These are phyloP conservation scores for Marasmius oreades DNA, from an alignment of 1,284 basidiomycete species.

Conservation along the genomic window DNA sequence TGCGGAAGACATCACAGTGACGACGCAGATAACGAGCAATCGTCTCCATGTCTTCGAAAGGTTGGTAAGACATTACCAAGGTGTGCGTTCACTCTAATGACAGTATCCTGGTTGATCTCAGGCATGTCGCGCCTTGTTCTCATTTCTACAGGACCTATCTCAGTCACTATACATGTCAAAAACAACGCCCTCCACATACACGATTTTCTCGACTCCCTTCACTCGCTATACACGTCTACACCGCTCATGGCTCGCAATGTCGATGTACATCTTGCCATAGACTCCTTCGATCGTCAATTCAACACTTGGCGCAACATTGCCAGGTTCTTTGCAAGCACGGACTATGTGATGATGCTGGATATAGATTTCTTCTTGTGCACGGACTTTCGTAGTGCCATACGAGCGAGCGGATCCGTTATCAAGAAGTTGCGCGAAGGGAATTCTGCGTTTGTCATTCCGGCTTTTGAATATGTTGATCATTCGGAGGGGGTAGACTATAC, in stretches of 20 bases:
- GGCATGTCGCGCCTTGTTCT: background rate
- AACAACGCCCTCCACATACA: conserved; percentile 39
- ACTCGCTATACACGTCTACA: conserved; percentile 61
- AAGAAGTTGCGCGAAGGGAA: conserved; percentile 44
- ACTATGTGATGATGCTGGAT: conserved; percentile 85
- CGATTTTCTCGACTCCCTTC: conserved; percentile 54
- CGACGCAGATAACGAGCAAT: conserved; percentile 79
- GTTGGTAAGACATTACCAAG: conserved; percentile 70
- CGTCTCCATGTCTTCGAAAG: conserved; percentile 69
- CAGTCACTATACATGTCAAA: conserved; percentile 73
- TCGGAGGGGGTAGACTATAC: conserved; percentile 54
- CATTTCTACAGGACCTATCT: conserved; percentile 77
- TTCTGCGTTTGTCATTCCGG: conserved; percentile 74
- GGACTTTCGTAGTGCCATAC: conserved; percentile 62
- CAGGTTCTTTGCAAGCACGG: conserved; percentile 74
- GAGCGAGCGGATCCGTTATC: conserved; percentile 32
- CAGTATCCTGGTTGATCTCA: background rate
- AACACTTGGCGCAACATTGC: conserved; percentile 87
- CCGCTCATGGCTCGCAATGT: conserved; percentile 65
- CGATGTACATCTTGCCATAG: conserved; percentile 85
- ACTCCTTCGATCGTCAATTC: conserved; percentile 77
- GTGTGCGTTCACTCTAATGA: conserved; percentile 31
- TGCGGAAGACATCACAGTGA: conserved; percentile 73
- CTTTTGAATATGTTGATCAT: conserved; percentile 71
- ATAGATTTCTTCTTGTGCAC: conserved; percentile 84